Evolutionary conservation across 768 basidiomycete genomes (phyloP).

Genomic region (Mycena indigotica): DNA sequence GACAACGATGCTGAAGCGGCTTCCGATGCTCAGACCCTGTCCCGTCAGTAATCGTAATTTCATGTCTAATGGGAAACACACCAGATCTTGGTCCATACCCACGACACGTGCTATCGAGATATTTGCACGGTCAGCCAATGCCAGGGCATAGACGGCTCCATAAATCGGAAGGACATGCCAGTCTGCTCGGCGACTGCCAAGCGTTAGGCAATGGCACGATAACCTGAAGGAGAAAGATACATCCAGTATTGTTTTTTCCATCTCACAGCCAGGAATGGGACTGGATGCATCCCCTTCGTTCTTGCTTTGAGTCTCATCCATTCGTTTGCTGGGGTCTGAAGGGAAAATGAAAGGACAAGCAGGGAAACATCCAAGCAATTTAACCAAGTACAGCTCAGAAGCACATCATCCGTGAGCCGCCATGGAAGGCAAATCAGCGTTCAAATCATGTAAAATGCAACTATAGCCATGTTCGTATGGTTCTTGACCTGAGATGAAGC

Average conservation of each 20-base stretch:
- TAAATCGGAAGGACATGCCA: constrained; percentile 42
- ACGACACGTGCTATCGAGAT: constrained; percentile 44
- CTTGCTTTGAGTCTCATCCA: no score
- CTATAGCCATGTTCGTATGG: no score
- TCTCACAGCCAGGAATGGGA: constrained; percentile 1
- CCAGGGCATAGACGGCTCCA: constrained; percentile 41
- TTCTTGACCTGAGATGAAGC: no score
- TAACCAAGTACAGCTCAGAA: background rate
- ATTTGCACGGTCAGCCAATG: constrained; percentile 44
- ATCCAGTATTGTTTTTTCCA: constrained; percentile 18
- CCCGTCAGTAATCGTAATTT: background rate
- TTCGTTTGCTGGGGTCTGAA: constrained; percentile 7
- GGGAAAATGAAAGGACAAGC: background rate
- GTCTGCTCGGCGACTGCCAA: constrained; percentile 40
- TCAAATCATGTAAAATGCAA: no score
- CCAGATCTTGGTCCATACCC: constrained; percentile 45
- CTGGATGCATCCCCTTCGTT: constrained; percentile 12
- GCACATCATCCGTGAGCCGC: background rate
- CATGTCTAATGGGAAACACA: constrained; percentile 21
- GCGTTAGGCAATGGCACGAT: background rate
- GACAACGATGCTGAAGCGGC: constrained; percentile 49
- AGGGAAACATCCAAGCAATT: background rate
- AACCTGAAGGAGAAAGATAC: background rate
- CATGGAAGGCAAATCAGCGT: background rate
- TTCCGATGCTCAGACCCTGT: constrained; percentile 40